Percentiles rank a stretch among this genome's conserved stretches.
These are phyloP conservation scores for Daldinia loculata DNA, from an alignment of 495 filamentous ascomycete genomes.

Conservation along the genomic window DNA sequence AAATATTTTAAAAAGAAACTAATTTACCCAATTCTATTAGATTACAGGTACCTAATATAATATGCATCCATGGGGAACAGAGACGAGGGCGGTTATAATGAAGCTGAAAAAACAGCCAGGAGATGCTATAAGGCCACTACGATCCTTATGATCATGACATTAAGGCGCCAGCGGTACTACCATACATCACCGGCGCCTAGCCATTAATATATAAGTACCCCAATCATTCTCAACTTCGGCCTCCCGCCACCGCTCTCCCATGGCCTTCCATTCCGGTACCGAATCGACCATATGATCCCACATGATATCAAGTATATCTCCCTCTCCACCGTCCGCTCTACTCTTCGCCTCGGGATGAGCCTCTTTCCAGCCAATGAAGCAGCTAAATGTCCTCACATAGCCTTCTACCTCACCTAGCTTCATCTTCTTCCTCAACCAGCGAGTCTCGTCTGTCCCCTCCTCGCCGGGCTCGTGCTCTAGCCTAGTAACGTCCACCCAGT, in stretches of 20 bases:
- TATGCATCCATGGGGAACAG: too few species aligned
- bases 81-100: too few species aligned
- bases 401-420: conserved; percentile 63
- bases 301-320: conserved; percentile 65
- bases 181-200: conserved; percentile 52
- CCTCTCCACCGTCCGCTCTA: conserved; percentile 57
- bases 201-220: conserved; percentile 65
- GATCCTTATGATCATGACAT: background rate
- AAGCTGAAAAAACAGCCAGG: too few species aligned
- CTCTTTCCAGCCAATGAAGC: conserved; percentile 63
- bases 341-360: conserved; percentile 55
- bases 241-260: conserved; percentile 58
- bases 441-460: conserved; percentile 53
- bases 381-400: conserved; percentile 66
- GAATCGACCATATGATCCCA: conserved; percentile 60
- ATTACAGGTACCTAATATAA: too few species aligned
- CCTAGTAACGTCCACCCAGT: conserved; percentile 62
- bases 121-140: background rate
- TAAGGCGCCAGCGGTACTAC: too few species aligned
- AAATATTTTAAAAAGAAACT: too few species aligned
- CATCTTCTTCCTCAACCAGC: conserved; percentile 62
- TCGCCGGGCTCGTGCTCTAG: conserved; percentile 65
- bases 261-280: conserved; percentile 59
- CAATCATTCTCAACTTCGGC: conserved; percentile 61
- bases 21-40: too few species aligned